phyloP scores from a whole-genome alignment of 495 filamentous ascomycete species.

The Parmelia sp. region DNA sequence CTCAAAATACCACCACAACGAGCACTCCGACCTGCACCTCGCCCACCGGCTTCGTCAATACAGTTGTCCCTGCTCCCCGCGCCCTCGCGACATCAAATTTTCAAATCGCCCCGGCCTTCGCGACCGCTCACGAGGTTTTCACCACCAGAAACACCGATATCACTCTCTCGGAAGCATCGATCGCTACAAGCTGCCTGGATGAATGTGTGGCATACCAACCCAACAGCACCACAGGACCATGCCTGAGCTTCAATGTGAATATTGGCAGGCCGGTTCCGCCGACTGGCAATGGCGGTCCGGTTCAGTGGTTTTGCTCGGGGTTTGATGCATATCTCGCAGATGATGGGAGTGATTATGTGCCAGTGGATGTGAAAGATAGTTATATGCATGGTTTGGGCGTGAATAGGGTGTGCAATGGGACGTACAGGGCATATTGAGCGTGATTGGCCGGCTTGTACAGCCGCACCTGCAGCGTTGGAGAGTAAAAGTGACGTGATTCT shows the following conservation, averaged over 20 bases:
- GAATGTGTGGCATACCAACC: background rate
- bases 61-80: background rate
- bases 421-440: background rate
- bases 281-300: background rate
- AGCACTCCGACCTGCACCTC: conserved; percentile 1
- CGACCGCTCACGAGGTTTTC: conserved; percentile 1
- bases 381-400: conserved; percentile 11
- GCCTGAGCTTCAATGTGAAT: conserved; percentile 8
- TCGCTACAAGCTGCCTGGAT: conserved; percentile 2
- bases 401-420: conserved; percentile 6
- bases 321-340: conserved; percentile 12
- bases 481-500: background rate
- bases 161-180: background rate
- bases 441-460: background rate
- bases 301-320: conserved; percentile 8
- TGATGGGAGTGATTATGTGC: conserved; percentile 13
- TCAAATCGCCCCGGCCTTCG: conserved; percentile 6
- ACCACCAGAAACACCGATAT: background rate
- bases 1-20: background rate
- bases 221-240: conserved; percentile 11
- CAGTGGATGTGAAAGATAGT: conserved; percentile 1
- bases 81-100: background rate
- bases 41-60: conserved; percentile 16
- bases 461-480: background rate
- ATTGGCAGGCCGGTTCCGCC: conserved; percentile 5